Evolutionary conservation across 805 yeast species (phyloP).

Genomic region (Teunomyces atbi): DNA sequence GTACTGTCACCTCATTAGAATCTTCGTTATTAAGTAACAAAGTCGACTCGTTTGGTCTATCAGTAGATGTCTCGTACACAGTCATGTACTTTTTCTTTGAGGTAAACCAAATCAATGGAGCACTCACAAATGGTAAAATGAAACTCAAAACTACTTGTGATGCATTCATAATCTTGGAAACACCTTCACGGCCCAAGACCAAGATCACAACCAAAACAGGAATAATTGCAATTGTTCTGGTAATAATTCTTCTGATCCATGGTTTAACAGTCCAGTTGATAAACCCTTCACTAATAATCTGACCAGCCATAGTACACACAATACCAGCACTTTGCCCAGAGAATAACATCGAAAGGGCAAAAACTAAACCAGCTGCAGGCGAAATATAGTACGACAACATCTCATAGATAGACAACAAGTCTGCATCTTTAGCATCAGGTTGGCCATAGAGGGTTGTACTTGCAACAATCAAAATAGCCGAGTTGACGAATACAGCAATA

Average conservation of each 20-base stretch:
- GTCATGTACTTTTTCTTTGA: slow-evolving; percentile 39
- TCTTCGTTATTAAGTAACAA: slow-evolving; percentile 11
- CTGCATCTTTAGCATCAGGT: slow-evolving; percentile 47
- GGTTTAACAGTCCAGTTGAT: slow-evolving; percentile 44
- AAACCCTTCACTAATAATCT: slow-evolving; percentile 45
- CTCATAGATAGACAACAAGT: slow-evolving; percentile 42
- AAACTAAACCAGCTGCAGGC: slow-evolving; percentile 44
- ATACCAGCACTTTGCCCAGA: slow-evolving; percentile 49
- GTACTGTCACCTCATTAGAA: slow-evolving; percentile 1
- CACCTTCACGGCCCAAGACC: slow-evolving; percentile 43
- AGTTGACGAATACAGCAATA: slow-evolving; percentile 45
- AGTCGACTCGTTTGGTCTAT: slow-evolving; percentile 9
- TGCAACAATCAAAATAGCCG: slow-evolving; percentile 46
- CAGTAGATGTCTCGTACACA: slow-evolving; percentile 24
- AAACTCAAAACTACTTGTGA: slow-evolving; percentile 46
- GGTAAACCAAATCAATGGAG: slow-evolving; percentile 46
- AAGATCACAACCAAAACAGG: slow-evolving; percentile 41
- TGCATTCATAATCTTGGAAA: slow-evolving; percentile 43
- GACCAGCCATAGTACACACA: slow-evolving; percentile 50
- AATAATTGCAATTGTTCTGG: slow-evolving; percentile 40
- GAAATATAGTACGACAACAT: slow-evolving; percentile 44
- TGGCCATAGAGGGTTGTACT: slow-evolving; percentile 40
- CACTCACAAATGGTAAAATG: slow-evolving; percentile 43
- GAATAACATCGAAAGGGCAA: slow-evolving; percentile 46
- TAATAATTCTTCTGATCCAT: slow-evolving; percentile 42